These are phyloP conservation scores for Gnetum montanum DNA, from an alignment of 75 land plant genomes.

Conservation along the genomic window DNA sequence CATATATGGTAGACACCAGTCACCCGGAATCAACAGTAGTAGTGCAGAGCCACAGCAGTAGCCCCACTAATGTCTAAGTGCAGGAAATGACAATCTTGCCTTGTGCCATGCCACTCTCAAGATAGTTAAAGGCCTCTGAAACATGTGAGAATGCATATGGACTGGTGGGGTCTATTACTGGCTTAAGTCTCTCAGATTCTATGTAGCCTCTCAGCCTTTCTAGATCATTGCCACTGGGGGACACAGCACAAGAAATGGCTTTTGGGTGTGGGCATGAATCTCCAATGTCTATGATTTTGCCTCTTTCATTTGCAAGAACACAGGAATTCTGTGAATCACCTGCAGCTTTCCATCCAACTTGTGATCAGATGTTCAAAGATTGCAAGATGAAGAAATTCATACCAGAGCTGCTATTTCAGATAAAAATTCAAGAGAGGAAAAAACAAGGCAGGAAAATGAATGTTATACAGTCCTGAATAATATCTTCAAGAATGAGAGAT, in stretches of 20 bases:
- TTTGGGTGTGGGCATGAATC: slow-evolving; percentile 32
- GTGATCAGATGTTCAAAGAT: too few relatives aligned
- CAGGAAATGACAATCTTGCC: slow-evolving; percentile 53
- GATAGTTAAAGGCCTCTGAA: slow-evolving; percentile 34
- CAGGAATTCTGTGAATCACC: slow-evolving; percentile 32
- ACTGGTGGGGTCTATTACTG: slow-evolving; percentile 42
- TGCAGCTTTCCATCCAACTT: slow-evolving; percentile 10
- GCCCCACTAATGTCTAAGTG: too few relatives aligned
- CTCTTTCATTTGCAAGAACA: slow-evolving; percentile 40
- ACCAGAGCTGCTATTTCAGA: too few relatives aligned
- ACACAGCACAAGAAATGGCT: neutral
- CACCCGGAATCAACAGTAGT: too few relatives aligned
- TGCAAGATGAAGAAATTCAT: too few relatives aligned
- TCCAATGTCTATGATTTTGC: slow-evolving; percentile 26
- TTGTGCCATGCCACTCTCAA: slow-evolving; percentile 40
- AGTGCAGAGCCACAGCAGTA: too few relatives aligned
- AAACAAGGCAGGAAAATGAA: neutral
- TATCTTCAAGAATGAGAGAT: neutral
- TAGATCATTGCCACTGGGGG: slow-evolving; percentile 22
- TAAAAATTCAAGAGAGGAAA: neutral
- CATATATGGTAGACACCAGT: too few relatives aligned
- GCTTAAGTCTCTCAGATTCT: slow-evolving; percentile 36
- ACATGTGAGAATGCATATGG: slow-evolving; percentile 29
- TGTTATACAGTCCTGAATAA: neutral
- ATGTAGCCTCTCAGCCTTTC: slow-evolving; percentile 31